Conservation (phyloP, 208 protist genomes). For the Angomonas deanei region DNA sequence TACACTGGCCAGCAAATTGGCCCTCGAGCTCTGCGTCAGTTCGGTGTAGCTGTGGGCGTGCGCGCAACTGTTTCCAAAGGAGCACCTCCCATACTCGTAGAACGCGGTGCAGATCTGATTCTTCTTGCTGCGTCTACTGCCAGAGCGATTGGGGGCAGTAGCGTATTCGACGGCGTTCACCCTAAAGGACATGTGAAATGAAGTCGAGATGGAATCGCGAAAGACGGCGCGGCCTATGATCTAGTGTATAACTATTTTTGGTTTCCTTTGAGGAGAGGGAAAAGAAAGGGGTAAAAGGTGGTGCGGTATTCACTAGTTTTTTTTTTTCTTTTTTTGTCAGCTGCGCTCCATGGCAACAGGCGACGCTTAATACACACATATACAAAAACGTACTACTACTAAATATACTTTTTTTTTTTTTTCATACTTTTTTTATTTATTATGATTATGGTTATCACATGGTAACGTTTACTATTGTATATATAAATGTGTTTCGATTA, state of each 20-base stretch:
- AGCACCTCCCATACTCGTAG: slow-evolving; percentile 61
- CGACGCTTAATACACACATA: neutral
- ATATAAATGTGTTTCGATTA: too few species aligned
- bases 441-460: neutral
- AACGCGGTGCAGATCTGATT: slow-evolving; percentile 64
- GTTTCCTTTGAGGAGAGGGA: too few species aligned
- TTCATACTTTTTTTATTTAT: neutral
- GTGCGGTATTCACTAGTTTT: neutral
- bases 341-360: neutral
- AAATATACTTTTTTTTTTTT: slow-evolving; percentile 12
- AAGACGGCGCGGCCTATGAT: too few species aligned
- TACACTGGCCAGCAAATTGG: slow-evolving; percentile 50
- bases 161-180: neutral
- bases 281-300: neutral
- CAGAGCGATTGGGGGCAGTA: neutral
- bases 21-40: slow-evolving; percentile 39
- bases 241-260: too few species aligned
- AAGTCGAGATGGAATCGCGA: too few species aligned
- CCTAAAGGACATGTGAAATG: too few species aligned
- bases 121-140: slow-evolving; percentile 15
- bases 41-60: slow-evolving; percentile 73
- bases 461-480: too few species aligned
- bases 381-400: slow-evolving; percentile 5
- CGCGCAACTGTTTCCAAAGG: slow-evolving; percentile 47
- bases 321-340: slow-evolving; percentile 1